Conservation (phyloP, 768 basidiomycete species). For the Mycena rosella region DNA sequence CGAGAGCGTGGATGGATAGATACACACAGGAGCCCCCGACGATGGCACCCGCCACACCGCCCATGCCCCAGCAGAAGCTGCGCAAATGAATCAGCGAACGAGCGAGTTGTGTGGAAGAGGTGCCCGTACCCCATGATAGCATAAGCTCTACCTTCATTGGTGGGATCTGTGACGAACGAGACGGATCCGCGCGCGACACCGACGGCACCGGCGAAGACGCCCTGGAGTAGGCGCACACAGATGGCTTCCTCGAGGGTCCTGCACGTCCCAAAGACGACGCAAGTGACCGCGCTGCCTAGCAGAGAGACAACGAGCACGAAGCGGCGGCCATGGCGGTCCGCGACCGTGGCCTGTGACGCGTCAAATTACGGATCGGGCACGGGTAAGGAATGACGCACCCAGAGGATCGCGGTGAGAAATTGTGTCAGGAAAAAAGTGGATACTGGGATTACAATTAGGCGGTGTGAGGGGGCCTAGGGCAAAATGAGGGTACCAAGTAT, state of each 20-base stretch:
- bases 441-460: slow-evolving; percentile 56
- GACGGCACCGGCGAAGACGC: slow-evolving; percentile 93
- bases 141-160: slow-evolving; percentile 95
- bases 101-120: slow-evolving; percentile 20
- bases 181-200: slow-evolving; percentile 95
- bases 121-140: slow-evolving; percentile 86
- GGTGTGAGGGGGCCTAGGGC: slow-evolving; percentile 13
- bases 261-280: slow-evolving; percentile 82
- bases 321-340: slow-evolving; percentile 90
- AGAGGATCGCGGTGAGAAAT: slow-evolving; percentile 93
- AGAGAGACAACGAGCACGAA: slow-evolving; percentile 88
- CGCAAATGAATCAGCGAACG: slow-evolving; percentile 9
- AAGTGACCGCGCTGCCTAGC: slow-evolving; percentile 86
- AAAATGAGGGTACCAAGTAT: slow-evolving; percentile 70
- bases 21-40: slow-evolving; percentile 74
- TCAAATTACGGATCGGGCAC: slow-evolving; percentile 14
- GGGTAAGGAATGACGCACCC: slow-evolving; percentile 64
- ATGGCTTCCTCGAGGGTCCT: slow-evolving; percentile 85
- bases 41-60: slow-evolving; percentile 92
- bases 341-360: slow-evolving; percentile 81
- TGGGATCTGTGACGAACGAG: slow-evolving; percentile 87
- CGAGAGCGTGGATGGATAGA: no score
- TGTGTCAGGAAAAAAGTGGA: slow-evolving; percentile 94
- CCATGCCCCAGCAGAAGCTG: slow-evolving; percentile 96
- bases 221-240: slow-evolving; percentile 88